A percentile compares a stretch with the other conserved stretches of the same genome.
phyloP scores from a whole-genome alignment of 2,329 filamentous ascomycete species.

The Tolypocladium nubicola region DNA sequence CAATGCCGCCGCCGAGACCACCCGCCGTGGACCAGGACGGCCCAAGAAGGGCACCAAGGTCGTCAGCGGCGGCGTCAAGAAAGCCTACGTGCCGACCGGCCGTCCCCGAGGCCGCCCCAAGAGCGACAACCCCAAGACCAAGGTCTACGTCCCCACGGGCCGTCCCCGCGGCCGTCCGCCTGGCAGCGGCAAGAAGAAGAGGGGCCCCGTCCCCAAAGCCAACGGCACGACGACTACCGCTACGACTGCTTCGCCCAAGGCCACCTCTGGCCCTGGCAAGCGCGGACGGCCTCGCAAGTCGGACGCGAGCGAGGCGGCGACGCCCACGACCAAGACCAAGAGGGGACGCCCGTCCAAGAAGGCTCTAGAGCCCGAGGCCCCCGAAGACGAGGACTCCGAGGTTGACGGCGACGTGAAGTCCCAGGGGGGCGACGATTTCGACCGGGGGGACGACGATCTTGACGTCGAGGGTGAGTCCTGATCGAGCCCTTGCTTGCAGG shows the following conservation, averaged over 20 bases:
- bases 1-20: slow-evolving; percentile 6
- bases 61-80: slow-evolving; percentile 27
- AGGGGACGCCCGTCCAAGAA: neutral
- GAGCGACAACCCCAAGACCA: slow-evolving; percentile 18
- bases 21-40: slow-evolving; percentile 12
- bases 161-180: slow-evolving; percentile 38
- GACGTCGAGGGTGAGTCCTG: slow-evolving; percentile 1
- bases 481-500: neutral
- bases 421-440: neutral
- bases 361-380: slow-evolving; percentile 7
- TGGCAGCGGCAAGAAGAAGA: slow-evolving; percentile 24
- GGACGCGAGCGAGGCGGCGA: slow-evolving; percentile 6
- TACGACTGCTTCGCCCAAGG: neutral
- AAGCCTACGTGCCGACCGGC: slow-evolving; percentile 25
- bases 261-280: slow-evolving; percentile 7
- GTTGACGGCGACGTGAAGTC: slow-evolving; percentile 9
- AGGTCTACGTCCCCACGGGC: slow-evolving; percentile 26
- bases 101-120: slow-evolving; percentile 33
- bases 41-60: slow-evolving; percentile 18
- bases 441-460: neutral
- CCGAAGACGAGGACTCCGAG: slow-evolving; percentile 13
- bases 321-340: slow-evolving; percentile 5
- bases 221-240: neutral
- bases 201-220: neutral
- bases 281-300: slow-evolving; percentile 21